Conservation (phyloP, 345 rosid species). For the Lepidium didymum region DNA sequence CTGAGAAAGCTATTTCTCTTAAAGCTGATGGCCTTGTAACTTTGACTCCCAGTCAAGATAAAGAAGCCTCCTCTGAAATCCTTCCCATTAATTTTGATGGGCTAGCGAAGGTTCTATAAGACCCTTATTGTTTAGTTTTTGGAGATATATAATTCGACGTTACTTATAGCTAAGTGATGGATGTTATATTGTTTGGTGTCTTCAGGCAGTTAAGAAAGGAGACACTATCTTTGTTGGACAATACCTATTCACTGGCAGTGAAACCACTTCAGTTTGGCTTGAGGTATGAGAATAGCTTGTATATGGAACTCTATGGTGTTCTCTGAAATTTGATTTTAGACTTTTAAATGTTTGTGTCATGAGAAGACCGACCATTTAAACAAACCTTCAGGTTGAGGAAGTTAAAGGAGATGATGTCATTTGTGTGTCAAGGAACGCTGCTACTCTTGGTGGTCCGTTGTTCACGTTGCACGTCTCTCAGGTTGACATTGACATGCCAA, state of each 20-base stretch:
- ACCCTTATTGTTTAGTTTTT: not conserved
- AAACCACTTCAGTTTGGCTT: conserved; percentile 91
- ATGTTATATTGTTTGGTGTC: conserved; percentile 7
- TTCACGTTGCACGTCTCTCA: conserved; percentile 85
- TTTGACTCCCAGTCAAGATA: conserved; percentile 61
- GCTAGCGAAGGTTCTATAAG: conserved; percentile 51
- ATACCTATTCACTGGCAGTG: conserved; percentile 89
- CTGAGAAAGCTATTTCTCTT: conserved; percentile 63
- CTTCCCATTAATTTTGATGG: conserved; percentile 86
- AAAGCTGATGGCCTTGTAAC: conserved; percentile 60
- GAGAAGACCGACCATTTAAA: not conserved
- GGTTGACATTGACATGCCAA: conserved; percentile 71
- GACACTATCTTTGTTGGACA: conserved; percentile 92
- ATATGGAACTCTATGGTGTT: not conserved
- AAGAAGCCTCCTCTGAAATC: conserved; percentile 68
- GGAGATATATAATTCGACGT: not conserved
- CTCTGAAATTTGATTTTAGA: not conserved
- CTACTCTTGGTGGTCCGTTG: conserved; percentile 77
- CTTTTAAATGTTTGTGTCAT: not conserved
- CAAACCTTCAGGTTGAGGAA: conserved; percentile 53
- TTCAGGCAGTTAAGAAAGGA: conserved; percentile 77
- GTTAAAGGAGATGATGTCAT: conserved; percentile 72
- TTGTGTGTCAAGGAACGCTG: conserved; percentile 72
- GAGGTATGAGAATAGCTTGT: conserved; percentile 41
- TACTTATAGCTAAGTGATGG: not conserved